A percentile compares a stretch with the other conserved stretches of the same genome.
Evolutionary conservation across 1,139 yeast species (phyloP).

Genomic region (Candida mesenterica): DNA sequence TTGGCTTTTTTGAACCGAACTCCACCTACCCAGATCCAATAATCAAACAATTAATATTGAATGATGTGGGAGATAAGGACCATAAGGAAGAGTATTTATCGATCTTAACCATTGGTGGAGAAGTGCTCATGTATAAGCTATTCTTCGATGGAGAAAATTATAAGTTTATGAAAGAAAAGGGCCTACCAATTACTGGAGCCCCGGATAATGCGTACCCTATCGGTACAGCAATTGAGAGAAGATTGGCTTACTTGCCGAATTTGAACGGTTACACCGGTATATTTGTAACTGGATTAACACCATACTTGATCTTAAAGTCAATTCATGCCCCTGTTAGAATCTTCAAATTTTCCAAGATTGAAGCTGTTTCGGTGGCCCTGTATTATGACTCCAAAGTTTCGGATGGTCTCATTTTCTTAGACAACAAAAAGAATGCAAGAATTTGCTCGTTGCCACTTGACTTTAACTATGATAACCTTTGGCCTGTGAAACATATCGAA

Average conservation of each 20-base stretch:
- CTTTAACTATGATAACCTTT: conserved; percentile 58
- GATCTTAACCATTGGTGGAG: conserved; percentile 77
- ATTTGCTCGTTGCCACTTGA: conserved; percentile 57
- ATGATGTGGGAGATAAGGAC: conserved; percentile 63
- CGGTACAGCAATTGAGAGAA: conserved; percentile 69
- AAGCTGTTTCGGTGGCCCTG: conserved; percentile 61
- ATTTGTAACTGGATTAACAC: conserved; percentile 72
- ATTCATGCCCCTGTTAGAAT: conserved; percentile 65
- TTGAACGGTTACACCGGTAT: conserved; percentile 60
- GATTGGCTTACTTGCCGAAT: conserved; percentile 58
- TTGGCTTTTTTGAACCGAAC: conserved; percentile 58
- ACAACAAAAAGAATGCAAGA: conserved; percentile 68
- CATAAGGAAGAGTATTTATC: conserved; percentile 58
- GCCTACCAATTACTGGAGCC: conserved; percentile 61
- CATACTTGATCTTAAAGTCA: conserved; percentile 66
- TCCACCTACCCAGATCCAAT: conserved; percentile 71
- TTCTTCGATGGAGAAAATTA: conserved; percentile 51
- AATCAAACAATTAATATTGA: conserved; percentile 67
- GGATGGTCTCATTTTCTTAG: conserved; percentile 70
- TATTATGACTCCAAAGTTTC: conserved; percentile 39
- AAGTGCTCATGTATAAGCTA: conserved; percentile 64
- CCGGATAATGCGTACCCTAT: conserved; percentile 71
- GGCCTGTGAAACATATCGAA: conserved; percentile 56
- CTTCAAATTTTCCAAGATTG: conserved; percentile 63
- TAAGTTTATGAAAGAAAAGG: conserved; percentile 49